These are phyloP conservation scores for Phytophthora chlamydospora DNA, from an alignment of 352 stramenopile species.

Conservation along the genomic window DNA sequence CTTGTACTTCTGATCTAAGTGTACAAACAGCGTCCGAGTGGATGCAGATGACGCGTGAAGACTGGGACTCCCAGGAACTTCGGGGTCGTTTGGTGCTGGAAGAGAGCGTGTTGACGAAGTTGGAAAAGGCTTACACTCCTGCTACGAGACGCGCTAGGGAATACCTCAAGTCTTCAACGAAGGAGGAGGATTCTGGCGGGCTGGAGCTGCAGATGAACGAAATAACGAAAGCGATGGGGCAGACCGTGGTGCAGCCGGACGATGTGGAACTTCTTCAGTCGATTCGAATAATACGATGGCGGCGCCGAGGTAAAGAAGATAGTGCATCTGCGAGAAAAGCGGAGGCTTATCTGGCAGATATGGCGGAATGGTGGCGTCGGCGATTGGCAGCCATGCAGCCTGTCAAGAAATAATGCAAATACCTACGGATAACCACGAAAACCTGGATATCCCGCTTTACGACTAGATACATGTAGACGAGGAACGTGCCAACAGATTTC, in stretches of 20 bases:
- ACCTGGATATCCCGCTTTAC: no score
- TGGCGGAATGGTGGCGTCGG: slow-evolving; percentile 67
- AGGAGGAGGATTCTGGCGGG: slow-evolving; percentile 1
- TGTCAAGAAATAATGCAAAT: slow-evolving; percentile 13
- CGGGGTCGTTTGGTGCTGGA: slow-evolving; percentile 57
- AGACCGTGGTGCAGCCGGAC: slow-evolving; percentile 2
- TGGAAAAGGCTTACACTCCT: slow-evolving; percentile 30
- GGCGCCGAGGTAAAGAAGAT: slow-evolving; percentile 17
- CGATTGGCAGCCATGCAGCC: slow-evolving; percentile 1
- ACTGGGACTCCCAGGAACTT: slow-evolving; percentile 45
- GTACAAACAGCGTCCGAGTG: slow-evolving; percentile 37
- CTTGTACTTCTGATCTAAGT: background rate
- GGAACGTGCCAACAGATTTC: no score
- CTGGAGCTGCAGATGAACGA: slow-evolving; percentile 37
- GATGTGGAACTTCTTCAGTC: slow-evolving; percentile 20
- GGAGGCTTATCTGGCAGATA: slow-evolving; percentile 35
- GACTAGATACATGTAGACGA: no score
- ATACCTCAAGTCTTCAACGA: slow-evolving; percentile 5
- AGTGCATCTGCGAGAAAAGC: slow-evolving; percentile 16
- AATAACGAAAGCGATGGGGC: slow-evolving; percentile 38
- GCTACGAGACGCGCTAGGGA: slow-evolving; percentile 27
- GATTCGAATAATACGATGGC: slow-evolving; percentile 30
- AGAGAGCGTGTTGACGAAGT: slow-evolving; percentile 32
- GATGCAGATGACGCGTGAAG: slow-evolving; percentile 61
- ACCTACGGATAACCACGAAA: background rate